Percentiles rank a stretch among this genome's conserved stretches.
phyloP scores from a whole-genome alignment of 208 protist genomes.

The Trypanosoma brucei region DNA sequence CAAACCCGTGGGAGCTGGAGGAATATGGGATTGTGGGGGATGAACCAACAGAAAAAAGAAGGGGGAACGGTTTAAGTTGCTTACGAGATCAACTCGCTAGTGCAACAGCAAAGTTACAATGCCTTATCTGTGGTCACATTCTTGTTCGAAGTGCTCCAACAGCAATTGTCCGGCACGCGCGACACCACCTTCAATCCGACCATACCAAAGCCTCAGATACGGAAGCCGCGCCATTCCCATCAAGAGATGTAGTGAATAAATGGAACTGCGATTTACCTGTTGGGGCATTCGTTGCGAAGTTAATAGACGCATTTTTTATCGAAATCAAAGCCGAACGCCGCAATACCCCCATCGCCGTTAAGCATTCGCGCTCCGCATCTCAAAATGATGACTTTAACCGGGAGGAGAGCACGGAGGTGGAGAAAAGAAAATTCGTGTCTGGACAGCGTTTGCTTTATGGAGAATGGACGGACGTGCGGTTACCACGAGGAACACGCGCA shows the following conservation, averaged over 20 bases:
- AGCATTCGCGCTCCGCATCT: background rate
- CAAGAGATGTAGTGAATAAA: constrained; percentile 20
- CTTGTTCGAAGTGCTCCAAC: constrained; percentile 30
- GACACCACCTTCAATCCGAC: constrained; percentile 27
- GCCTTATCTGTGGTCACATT: constrained; percentile 46
- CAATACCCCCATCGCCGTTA: background rate
- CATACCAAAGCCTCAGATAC: background rate
- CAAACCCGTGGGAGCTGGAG: background rate
- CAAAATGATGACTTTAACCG: background rate
- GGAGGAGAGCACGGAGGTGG: background rate
- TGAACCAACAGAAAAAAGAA: background rate
- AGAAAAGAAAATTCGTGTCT: background rate
- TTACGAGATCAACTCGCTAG: background rate
- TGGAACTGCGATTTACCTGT: constrained; percentile 52
- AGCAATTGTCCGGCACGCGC: constrained; percentile 41
- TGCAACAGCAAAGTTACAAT: constrained; percentile 33
- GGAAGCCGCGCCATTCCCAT: constrained; percentile 13
- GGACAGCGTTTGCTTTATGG: background rate
- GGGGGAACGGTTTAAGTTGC: background rate
- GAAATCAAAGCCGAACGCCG: background rate
- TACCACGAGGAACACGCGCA: constrained; percentile 21
- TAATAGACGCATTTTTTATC: constrained; percentile 17
- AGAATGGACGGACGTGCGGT: background rate
- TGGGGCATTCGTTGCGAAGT: constrained; percentile 23
- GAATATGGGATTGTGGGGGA: background rate